Conservation (phyloP, 2,329 filamentous ascomycete species). For the Fusarium neocosmosporiellum region DNA sequence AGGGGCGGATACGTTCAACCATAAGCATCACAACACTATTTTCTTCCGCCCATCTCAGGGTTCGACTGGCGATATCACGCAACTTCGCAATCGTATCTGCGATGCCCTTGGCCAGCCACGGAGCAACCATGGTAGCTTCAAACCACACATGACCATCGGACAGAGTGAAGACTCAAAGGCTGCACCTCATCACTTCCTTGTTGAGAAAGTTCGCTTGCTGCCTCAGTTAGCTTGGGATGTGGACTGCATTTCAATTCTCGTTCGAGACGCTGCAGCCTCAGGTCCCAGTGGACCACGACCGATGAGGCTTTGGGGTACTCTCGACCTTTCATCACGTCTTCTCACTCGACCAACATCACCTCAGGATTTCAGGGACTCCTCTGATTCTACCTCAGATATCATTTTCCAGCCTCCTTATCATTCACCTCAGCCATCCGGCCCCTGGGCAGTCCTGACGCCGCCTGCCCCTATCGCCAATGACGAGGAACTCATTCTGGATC, state of each 20-base stretch:
- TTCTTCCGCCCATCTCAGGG: constrained; percentile 50
- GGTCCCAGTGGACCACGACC: constrained; percentile 48
- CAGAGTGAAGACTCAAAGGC: constrained; percentile 62
- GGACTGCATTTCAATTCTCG: constrained; percentile 62
- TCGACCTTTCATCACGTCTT: constrained; percentile 50
- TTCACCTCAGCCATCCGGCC: not conserved
- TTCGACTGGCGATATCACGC: constrained; percentile 37
- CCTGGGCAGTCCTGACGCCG: constrained; percentile 13
- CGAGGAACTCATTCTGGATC: constrained; percentile 12
- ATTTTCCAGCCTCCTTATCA: constrained; percentile 25
- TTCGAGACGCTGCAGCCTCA: constrained; percentile 55
- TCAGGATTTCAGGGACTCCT: constrained; percentile 7
- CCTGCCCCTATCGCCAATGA: not conserved
- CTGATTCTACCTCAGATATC: not conserved
- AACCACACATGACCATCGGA: constrained; percentile 68
- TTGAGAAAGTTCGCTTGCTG: constrained; percentile 63
- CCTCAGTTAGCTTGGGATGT: constrained; percentile 61
- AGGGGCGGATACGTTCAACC: constrained; percentile 59
- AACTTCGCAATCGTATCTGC: constrained; percentile 52
- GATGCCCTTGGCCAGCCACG: constrained; percentile 47
- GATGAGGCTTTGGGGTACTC: constrained; percentile 69
- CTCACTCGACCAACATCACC: constrained; percentile 11
- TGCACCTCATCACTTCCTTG: constrained; percentile 60
- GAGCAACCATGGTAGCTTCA: constrained; percentile 43
- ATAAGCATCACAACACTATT: constrained; percentile 62